Percentiles rank a stretch among this genome's conserved stretches.
Conservation (phyloP, 352 stramenopile species). For the Pythium brachiatum region DNA sequence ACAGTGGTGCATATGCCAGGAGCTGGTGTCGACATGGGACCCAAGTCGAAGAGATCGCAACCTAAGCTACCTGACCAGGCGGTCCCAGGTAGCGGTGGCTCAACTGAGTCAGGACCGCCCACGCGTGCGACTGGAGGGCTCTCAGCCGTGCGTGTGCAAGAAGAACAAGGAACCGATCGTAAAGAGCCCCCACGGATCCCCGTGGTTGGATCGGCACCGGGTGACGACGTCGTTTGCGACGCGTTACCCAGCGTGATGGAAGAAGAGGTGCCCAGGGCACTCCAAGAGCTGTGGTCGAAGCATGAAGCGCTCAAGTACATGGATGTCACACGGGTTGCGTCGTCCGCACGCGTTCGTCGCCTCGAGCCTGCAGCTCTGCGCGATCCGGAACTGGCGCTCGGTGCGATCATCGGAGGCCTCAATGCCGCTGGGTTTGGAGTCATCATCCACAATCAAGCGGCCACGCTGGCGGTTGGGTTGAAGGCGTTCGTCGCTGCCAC, state of each 20-base stretch:
- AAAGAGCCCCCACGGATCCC: slow-evolving; percentile 1
- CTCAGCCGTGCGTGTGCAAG: background rate
- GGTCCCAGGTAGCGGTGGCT: slow-evolving; percentile 1
- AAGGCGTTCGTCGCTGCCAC: too few species aligned
- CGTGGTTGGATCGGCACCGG: background rate
- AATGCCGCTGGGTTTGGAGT: too few species aligned
- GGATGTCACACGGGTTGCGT: too few species aligned
- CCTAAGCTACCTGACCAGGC: background rate
- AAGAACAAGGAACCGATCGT: background rate
- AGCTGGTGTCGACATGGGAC: background rate
- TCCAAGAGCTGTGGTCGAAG: too few species aligned
- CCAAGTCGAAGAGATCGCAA: slow-evolving; percentile 5
- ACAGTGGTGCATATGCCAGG: slow-evolving; percentile 2
- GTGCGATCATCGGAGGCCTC: too few species aligned
- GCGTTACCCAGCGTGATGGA: background rate
- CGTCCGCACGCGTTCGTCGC: too few species aligned
- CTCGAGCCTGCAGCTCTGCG: too few species aligned
- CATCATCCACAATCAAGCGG: too few species aligned
- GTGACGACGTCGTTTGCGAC: background rate
- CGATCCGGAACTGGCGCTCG: too few species aligned
- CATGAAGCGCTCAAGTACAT: too few species aligned
- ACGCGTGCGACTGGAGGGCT: background rate
- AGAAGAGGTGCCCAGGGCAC: too few species aligned
- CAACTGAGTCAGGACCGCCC: slow-evolving; percentile 1
- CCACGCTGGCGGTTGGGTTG: too few species aligned